These are phyloP conservation scores for Globisporangium nunn DNA, from an alignment of 352 stramenopile species.

Conservation along the genomic window DNA sequence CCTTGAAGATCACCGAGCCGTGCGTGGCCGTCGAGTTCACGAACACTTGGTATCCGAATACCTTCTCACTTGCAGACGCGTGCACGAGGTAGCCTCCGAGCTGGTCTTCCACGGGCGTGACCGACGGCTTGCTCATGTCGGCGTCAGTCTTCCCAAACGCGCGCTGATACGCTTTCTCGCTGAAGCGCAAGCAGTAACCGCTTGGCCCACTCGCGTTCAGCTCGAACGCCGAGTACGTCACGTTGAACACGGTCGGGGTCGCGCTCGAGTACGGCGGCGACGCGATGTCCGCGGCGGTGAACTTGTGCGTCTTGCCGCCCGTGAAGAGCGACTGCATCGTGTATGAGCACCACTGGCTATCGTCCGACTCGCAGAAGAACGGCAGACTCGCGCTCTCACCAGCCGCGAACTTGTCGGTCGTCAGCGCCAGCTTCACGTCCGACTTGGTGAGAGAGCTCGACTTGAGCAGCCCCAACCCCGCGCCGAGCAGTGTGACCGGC, in stretches of 20 bases:
- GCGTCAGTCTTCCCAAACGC: constrained; percentile 23
- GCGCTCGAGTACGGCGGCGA: background rate
- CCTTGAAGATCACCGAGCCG: constrained; percentile 43
- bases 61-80: constrained; percentile 15
- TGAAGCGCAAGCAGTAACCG: constrained; percentile 29
- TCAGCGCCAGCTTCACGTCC: constrained; percentile 39
- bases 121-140: constrained; percentile 72
- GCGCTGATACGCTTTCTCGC: constrained; percentile 12
- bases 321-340: constrained; percentile 28
- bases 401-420: constrained; percentile 23
- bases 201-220: constrained; percentile 20
- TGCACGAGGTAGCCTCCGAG: constrained; percentile 34
- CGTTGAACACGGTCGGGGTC: constrained; percentile 24
- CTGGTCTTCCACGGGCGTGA: constrained; percentile 21
- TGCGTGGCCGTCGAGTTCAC: constrained; percentile 45
- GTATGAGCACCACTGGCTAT: constrained; percentile 39
- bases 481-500: constrained; percentile 73
- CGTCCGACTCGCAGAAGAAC: constrained; percentile 43
- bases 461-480: constrained; percentile 48
- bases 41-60: constrained; percentile 45
- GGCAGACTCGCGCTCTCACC: constrained; percentile 27
- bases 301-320: constrained; percentile 18
- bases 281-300: constrained; percentile 13
- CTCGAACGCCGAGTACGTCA: constrained; percentile 22
- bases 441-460: constrained; percentile 38